Base-by-base conservation (phyloP, 768 basidiomycete species). In the Favolaschia claudopus region DNA sequence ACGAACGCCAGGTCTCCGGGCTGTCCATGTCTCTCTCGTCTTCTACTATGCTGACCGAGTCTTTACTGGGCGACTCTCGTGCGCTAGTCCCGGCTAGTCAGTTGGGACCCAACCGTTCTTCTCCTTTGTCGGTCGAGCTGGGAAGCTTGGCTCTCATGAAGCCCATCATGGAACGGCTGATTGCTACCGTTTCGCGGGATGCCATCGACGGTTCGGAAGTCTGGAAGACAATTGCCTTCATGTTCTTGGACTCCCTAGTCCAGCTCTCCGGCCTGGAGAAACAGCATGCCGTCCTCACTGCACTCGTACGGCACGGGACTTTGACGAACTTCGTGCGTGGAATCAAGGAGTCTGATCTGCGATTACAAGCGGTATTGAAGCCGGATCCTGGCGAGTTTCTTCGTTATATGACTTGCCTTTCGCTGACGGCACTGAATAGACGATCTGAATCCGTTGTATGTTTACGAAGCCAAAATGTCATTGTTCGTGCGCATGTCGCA, bases 211-310 rank as follows among this genome's bases (percentile, higher is more conserved):
- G 95, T 7, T 88, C 92, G 17, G 95, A 98, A 72, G 93, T 98
- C 2, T 99, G 96, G 96, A 93, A 93, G 75, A 96, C 95, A 3
- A 87, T 98, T 15, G 93, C 96, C 9, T 98, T 95, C 70, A 91
- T 95, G 80, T 79, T 95, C 3, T 79, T 98, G 38, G 93, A 96
- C 66, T 88, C 91, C 1, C 80, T 96, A 8, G 82, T 91, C 17
- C 84, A 90, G 39, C 76, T 96, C 0, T 91, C 87, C 34, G 84
- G 84, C 25, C 72, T 77, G 44, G 90, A 94, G 63, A 89, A 86
- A 73, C 88, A 89, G 44, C 82, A 90, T 51, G 67, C 78, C 12
- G 78, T 92, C 20, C 72, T 92, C 40, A 70, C 79, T 10, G 74
- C 83, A 1, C 75, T 97, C 24, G 81, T 81, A 24, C 82, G 87